Evolutionary conservation across 78 protist genomes (phyloP).

Genomic region (Anaeramoeba ignava): DNA sequence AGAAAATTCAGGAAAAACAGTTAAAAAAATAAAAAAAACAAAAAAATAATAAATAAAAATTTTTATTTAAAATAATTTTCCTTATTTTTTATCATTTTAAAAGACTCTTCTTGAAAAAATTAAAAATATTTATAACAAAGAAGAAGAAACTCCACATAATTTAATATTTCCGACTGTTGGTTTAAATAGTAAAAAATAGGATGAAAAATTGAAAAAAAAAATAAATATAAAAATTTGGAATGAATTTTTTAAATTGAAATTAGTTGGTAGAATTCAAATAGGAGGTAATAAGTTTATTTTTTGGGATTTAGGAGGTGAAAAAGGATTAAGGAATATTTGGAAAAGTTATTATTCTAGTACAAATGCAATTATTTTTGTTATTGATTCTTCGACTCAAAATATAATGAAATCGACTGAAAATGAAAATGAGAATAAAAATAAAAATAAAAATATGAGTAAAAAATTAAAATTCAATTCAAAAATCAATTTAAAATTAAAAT

Average conservation of each 20-base stretch:
- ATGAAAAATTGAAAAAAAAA: no score
- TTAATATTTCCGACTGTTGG: slow-evolving; percentile 32
- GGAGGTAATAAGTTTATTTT: slow-evolving; percentile 10
- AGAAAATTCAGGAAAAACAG: slow-evolving; percentile 27
- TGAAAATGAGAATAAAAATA: no score
- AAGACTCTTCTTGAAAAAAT: slow-evolving; percentile 17
- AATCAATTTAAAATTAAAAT: no score
- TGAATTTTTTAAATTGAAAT: no score
- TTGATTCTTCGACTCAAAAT: no score
- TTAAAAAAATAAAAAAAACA: neutral
- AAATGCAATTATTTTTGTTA: slow-evolving; percentile 18
- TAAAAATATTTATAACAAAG: neutral
- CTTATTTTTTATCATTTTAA: neutral
- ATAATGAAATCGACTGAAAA: no score
- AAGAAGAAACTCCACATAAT: slow-evolving; percentile 6
- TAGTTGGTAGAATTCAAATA: neutral
- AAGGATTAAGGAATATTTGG: slow-evolving; percentile 18
- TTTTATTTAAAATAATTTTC: neutral
- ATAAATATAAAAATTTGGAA: no score
- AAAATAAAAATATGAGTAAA: no score
- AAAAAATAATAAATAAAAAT: no score
- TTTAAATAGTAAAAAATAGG: no score
- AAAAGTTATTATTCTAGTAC: slow-evolving; percentile 18
- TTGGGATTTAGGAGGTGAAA: slow-evolving; percentile 30
- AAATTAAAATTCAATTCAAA: no score